A percentile compares a stretch with the other conserved stretches of the same genome.
These are phyloP conservation scores for Sporodiniella umbellata DNA, from an alignment of 371 early-diverging fungal genomes.

Conservation along the genomic window DNA sequence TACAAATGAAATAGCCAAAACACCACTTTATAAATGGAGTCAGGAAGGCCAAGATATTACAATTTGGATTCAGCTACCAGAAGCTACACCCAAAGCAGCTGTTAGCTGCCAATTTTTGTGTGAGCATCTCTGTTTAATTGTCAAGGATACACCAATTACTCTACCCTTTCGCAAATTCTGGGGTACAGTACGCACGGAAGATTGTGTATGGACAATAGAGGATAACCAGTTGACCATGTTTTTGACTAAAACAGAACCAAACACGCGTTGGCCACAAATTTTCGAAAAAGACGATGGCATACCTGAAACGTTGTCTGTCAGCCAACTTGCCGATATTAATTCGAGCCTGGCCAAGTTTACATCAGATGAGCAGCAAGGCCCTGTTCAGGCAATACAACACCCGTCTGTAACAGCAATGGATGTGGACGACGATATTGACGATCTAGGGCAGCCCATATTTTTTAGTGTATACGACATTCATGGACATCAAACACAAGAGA, in stretches of 20 bases:
- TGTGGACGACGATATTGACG: conserved; percentile 70
- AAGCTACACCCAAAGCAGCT: conserved; percentile 45
- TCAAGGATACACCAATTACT: conserved; percentile 26
- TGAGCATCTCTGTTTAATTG: conserved; percentile 47
- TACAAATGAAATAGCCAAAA: conserved; percentile 12
- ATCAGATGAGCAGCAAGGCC: conserved; percentile 22
- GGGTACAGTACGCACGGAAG: conserved; percentile 54
- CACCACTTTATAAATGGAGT: conserved; percentile 65
- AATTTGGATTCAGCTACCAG: conserved; percentile 56
- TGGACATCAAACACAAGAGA: conserved; percentile 32
- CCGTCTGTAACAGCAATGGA: conserved; percentile 57
- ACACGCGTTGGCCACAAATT: conserved; percentile 76
- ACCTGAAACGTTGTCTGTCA: conserved; percentile 68
- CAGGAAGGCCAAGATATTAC: conserved; percentile 71
- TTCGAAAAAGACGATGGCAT: conserved; percentile 72
- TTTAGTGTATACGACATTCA: conserved; percentile 41
- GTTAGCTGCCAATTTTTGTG: conserved; percentile 54
- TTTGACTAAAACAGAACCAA: conserved; percentile 58
- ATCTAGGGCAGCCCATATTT: conserved; percentile 50
- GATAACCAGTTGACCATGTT: conserved; percentile 56
- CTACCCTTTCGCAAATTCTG: conserved; percentile 36
- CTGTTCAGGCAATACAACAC: conserved; percentile 33
- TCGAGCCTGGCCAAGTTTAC: conserved; percentile 69
- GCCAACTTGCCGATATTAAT: conserved; percentile 56
- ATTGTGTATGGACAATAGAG: conserved; percentile 77